Conservation (phyloP, 2,329 filamentous ascomycete genomes). For the Paraphoma sp. region DNA sequence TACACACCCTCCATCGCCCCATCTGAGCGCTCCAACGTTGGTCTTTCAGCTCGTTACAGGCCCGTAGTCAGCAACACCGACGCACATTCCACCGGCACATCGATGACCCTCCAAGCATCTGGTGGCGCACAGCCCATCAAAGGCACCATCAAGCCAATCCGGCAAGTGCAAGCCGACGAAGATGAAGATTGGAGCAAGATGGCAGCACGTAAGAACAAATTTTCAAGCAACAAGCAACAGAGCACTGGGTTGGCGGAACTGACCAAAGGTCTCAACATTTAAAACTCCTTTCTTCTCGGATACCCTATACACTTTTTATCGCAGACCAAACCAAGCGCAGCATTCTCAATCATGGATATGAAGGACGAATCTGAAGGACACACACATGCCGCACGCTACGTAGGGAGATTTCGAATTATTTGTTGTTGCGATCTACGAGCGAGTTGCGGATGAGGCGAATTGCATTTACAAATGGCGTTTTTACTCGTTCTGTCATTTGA, state of each 20-base stretch:
- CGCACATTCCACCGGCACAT: slow-evolving; percentile 35
- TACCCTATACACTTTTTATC: slow-evolving; percentile 2
- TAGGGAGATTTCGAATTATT: neutral
- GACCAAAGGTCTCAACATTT: slow-evolving; percentile 33
- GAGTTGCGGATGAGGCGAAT: neutral
- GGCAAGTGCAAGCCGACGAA: slow-evolving; percentile 18
- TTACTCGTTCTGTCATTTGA: neutral
- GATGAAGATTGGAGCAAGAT: slow-evolving; percentile 45
- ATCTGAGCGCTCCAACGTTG: slow-evolving; percentile 92
- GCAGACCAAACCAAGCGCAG: slow-evolving; percentile 1
- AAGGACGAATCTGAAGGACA: neutral
- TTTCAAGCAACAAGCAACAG: slow-evolving; percentile 16
- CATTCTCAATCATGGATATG: neutral
- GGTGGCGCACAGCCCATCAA: slow-evolving; percentile 38
- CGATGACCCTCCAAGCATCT: slow-evolving; percentile 42
- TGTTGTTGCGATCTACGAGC: neutral
- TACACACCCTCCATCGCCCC: slow-evolving; percentile 94
- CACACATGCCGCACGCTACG: too few species aligned
- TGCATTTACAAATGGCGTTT: slow-evolving; percentile 8
- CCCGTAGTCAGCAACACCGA: slow-evolving; percentile 70
- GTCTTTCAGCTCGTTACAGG: slow-evolving; percentile 86
- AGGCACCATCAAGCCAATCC: slow-evolving; percentile 37
- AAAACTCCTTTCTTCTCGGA: slow-evolving; percentile 6
- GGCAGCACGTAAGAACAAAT: slow-evolving; percentile 39
- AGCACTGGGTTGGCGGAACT: slow-evolving; percentile 31